Percentiles rank a stretch among this genome's conserved stretches.
Evolutionary conservation across 2,329 filamentous ascomycete species (phyloP).

Genomic region (Myriosclerotinia curreyana): DNA sequence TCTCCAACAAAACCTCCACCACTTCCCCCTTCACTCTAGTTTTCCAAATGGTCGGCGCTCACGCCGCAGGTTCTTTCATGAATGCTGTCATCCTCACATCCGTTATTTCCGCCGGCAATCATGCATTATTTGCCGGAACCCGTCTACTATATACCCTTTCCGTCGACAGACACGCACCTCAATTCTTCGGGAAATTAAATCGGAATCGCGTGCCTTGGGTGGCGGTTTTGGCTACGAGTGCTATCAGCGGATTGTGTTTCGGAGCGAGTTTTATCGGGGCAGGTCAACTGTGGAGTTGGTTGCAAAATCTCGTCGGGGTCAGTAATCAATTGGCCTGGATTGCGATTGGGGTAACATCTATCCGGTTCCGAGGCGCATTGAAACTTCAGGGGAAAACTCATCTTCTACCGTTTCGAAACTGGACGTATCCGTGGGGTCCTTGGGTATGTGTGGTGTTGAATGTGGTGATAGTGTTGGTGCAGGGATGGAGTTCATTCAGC

Average conservation of each 20-base stretch:
- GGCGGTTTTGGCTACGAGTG: conserved; percentile 52
- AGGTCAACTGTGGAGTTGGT: conserved; percentile 63
- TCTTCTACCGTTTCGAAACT: conserved; percentile 62
- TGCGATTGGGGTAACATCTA: conserved; percentile 59
- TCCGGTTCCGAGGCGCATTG: conserved; percentile 62
- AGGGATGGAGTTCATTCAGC: conserved; percentile 62
- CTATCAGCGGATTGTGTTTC: conserved; percentile 58
- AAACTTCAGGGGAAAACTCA: conserved; percentile 58
- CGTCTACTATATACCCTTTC: conserved; percentile 55
- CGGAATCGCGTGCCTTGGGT: conserved; percentile 52
- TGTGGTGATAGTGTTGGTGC: conserved; percentile 57
- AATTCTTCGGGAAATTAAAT: conserved; percentile 51
- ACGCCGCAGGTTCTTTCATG: conserved; percentile 54
- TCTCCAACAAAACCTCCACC: conserved; percentile 44
- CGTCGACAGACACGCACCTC: conserved; percentile 54
- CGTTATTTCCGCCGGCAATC: conserved; percentile 57
- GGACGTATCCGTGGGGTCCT: conserved; percentile 63
- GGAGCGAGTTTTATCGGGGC: conserved; percentile 64
- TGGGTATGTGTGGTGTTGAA: conserved; percentile 56
- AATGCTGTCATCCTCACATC: conserved; percentile 60
- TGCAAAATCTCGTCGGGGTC: conserved; percentile 65
- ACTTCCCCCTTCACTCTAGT: conserved; percentile 60
- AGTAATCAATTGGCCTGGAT: conserved; percentile 67
- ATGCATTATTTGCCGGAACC: conserved; percentile 56
- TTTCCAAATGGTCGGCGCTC: conserved; percentile 56